These are phyloP conservation scores for Carex parvula DNA, from an alignment of 176 grass and related monocot genomes.

Conservation along the genomic window DNA sequence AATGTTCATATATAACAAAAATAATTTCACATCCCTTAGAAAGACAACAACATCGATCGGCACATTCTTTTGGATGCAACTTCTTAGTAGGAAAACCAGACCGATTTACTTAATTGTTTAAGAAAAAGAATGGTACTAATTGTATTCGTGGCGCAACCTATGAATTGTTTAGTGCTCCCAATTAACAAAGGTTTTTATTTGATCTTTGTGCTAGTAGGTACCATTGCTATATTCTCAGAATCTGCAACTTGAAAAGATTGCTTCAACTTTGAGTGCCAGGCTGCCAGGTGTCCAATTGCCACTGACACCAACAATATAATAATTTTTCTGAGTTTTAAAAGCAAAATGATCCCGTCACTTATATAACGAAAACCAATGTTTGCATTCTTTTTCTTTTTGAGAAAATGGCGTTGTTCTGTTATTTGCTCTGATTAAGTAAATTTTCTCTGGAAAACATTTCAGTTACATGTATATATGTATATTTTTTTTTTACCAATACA, in stretches of 20 bases:
- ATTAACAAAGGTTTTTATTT: background rate
- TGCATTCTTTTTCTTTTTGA: background rate
- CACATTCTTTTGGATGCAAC: background rate
- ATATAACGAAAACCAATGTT: background rate
- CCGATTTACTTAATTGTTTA: background rate
- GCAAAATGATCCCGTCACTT: background rate
- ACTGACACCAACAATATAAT: background rate
- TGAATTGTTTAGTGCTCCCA: background rate
- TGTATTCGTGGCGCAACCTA: background rate
- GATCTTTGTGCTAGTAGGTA: slow-evolving; percentile 6
- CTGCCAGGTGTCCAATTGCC: background rate
- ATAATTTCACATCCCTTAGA: background rate
- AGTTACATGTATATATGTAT: background rate
- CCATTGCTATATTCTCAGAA: background rate
- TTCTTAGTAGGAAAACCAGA: background rate
- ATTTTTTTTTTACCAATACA: background rate
- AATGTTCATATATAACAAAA: background rate
- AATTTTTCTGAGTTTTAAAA: background rate
- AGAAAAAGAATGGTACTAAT: background rate
- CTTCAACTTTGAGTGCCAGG: background rate
- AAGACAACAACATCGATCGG: background rate
- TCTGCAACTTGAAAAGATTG: background rate
- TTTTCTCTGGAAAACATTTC: background rate
- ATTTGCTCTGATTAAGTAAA: background rate
- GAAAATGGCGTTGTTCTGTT: background rate